Percentiles rank a stretch among this genome's conserved stretches.
These are phyloP conservation scores for Phyllosticta capitalensis DNA, from an alignment of 2,329 filamentous ascomycete genomes.

Conservation along the genomic window DNA sequence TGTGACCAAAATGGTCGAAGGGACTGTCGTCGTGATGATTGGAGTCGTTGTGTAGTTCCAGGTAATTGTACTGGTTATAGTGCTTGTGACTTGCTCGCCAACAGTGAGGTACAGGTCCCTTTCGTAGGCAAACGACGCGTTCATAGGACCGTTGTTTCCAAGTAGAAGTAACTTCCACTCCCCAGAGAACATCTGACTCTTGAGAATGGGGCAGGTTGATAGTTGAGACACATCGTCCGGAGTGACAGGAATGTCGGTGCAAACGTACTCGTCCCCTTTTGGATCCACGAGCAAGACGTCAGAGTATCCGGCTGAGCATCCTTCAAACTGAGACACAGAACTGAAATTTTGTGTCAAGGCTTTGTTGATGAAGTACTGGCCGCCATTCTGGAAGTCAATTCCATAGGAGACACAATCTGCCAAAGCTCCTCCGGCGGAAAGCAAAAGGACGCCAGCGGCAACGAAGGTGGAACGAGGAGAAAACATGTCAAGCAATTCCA, in stretches of 20 bases:
- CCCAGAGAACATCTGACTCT: slow-evolving; percentile 35
- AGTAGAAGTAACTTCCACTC: slow-evolving; percentile 36
- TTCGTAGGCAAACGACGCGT: slow-evolving; percentile 36
- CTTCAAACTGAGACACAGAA: slow-evolving; percentile 34
- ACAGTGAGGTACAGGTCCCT: slow-evolving; percentile 28
- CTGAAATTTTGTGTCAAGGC: slow-evolving; percentile 33
- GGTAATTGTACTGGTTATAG: slow-evolving; percentile 25
- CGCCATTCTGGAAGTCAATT: slow-evolving; percentile 35
- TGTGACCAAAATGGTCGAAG: slow-evolving; percentile 18
- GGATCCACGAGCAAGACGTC: slow-evolving; percentile 36
- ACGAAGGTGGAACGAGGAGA: slow-evolving; percentile 19
- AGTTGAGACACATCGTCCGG: slow-evolving; percentile 30
- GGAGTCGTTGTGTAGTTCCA: slow-evolving; percentile 23
- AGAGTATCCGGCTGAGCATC: slow-evolving; percentile 32
- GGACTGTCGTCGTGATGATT: slow-evolving; percentile 17
- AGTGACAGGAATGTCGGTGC: slow-evolving; percentile 30
- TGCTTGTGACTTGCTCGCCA: slow-evolving; percentile 23
- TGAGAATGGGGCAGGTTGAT: slow-evolving; percentile 34
- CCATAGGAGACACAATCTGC: slow-evolving; percentile 28
- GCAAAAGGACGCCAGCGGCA: slow-evolving; percentile 19
- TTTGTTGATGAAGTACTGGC: slow-evolving; percentile 38
- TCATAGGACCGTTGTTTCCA: slow-evolving; percentile 35
- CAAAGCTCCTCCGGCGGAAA: slow-evolving; percentile 15
- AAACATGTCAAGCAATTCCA: slow-evolving; percentile 15
- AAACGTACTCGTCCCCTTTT: slow-evolving; percentile 31